Conservation (phyloP, 1,139 yeast species). For the Saccharomyces hybrid region DNA sequence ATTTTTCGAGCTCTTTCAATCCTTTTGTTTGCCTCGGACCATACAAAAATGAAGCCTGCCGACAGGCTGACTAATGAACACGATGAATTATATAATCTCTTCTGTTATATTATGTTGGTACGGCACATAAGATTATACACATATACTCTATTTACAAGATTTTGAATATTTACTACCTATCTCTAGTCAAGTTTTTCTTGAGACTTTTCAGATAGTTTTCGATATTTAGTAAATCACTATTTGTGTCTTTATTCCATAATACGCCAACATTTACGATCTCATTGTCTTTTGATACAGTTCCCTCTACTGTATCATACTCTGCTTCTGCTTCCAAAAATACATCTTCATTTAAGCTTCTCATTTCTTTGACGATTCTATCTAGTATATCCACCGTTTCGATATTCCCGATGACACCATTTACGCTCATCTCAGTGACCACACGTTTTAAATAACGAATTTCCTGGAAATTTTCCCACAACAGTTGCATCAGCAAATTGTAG, state of each 20-base stretch:
- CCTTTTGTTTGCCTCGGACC: neutral
- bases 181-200: conserved; percentile 1
- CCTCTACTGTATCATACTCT: conserved; percentile 8
- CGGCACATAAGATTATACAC: neutral
- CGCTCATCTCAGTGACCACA: conserved; percentile 26
- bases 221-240: conserved; percentile 7
- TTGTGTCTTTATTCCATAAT: conserved; percentile 13
- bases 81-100: too few species aligned
- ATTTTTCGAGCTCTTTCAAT: neutral
- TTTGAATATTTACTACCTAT: neutral
- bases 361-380: conserved; percentile 15
- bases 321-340: conserved; percentile 3
- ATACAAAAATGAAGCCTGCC: neutral
- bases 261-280: conserved; percentile 5
- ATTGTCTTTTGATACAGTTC: conserved; percentile 4
- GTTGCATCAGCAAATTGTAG: conserved; percentile 24
- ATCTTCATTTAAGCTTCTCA: conserved; percentile 22
- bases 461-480: conserved; percentile 26
- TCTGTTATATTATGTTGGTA: too few species aligned
- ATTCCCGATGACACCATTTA: conserved; percentile 29
- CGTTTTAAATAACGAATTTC: conserved; percentile 19
- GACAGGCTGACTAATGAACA: neutral
- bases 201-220: conserved; percentile 8
- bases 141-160: neutral
- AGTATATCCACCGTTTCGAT: conserved; percentile 24